These are phyloP conservation scores for Cantharellus cinnabarinus DNA, from an alignment of 768 basidiomycete genomes.

Conservation along the genomic window DNA sequence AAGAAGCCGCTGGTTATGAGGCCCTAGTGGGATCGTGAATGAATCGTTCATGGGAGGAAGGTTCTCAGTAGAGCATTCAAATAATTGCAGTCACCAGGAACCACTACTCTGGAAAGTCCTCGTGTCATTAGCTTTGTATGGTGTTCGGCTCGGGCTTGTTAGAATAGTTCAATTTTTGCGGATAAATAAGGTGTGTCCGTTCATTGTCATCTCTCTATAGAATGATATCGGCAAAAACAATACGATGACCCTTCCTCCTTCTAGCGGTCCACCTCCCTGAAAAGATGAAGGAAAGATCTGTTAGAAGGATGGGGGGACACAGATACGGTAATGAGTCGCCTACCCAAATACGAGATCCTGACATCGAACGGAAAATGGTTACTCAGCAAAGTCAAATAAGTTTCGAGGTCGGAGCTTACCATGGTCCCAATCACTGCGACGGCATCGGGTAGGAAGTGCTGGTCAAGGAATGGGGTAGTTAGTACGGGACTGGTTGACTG, in stretches of 20 bases:
- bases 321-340: constrained; percentile 18
- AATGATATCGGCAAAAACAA: not conserved
- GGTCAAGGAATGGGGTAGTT: constrained; percentile 1
- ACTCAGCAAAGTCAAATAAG: constrained; percentile 3
- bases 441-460: constrained; percentile 85
- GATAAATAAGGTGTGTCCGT: too few relatives aligned
- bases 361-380: constrained; percentile 10
- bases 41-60: too few relatives aligned
- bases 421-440: constrained; percentile 97
- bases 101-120: too few relatives aligned
- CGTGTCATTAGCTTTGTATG: too few relatives aligned
- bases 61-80: too few relatives aligned
- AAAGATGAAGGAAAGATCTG: constrained; percentile 1
- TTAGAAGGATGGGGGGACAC: not conserved
- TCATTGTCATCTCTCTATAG: too few relatives aligned
- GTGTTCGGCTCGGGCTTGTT: too few relatives aligned
- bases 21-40: too few relatives aligned
- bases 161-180: too few relatives aligned
- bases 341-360: constrained; percentile 85
- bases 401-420: constrained; percentile 27
- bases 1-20: too few relatives aligned
- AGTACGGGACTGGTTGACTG: not conserved
- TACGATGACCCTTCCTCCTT: not conserved
- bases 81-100: too few relatives aligned
- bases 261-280: constrained; percentile 27